Conservation (phyloP, 345 rosid genomes). For the Pistacia integerrima region DNA sequence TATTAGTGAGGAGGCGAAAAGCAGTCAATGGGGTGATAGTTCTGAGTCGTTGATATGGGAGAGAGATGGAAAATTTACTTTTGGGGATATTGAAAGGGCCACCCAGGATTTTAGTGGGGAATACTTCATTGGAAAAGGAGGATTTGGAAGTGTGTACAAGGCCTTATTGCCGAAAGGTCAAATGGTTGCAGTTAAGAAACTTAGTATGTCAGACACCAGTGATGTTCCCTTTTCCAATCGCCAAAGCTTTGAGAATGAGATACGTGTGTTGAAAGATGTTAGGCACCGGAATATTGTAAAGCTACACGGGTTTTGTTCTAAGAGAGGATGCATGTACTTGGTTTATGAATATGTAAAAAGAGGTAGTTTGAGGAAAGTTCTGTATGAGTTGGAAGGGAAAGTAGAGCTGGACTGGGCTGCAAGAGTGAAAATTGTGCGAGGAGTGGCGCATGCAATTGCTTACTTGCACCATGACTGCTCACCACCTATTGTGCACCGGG, state of each 20-base stretch:
- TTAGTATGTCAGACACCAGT: constrained; percentile 37
- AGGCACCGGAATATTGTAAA: constrained; percentile 68
- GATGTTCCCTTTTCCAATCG: constrained; percentile 40
- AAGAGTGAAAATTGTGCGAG: constrained; percentile 51
- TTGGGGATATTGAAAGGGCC: constrained; percentile 58
- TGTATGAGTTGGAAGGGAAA: constrained; percentile 43
- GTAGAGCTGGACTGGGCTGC: constrained; percentile 44
- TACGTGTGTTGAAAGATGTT: constrained; percentile 48
- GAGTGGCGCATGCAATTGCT: constrained; percentile 71
- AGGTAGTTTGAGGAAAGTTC: constrained; percentile 51
- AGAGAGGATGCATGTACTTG: constrained; percentile 47
- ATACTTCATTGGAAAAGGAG: constrained; percentile 67
- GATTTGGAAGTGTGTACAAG: constrained; percentile 65
- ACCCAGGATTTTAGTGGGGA: constrained; percentile 50
- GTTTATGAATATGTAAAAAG: constrained; percentile 60
- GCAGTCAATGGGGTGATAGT: neutral
- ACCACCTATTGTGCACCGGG: constrained; percentile 64
- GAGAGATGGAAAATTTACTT: constrained; percentile 56
- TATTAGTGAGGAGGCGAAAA: constrained; percentile 37
- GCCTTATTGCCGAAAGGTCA: constrained; percentile 49
- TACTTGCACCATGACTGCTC: constrained; percentile 74
- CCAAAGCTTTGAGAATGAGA: constrained; percentile 60
- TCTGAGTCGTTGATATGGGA: constrained; percentile 53
- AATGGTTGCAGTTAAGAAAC: constrained; percentile 59
- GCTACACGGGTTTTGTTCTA: constrained; percentile 64